Evolutionary conservation across 371 early-diverging fungal genomes (phyloP).

Genomic region (Apophysomyces variabilis): DNA sequence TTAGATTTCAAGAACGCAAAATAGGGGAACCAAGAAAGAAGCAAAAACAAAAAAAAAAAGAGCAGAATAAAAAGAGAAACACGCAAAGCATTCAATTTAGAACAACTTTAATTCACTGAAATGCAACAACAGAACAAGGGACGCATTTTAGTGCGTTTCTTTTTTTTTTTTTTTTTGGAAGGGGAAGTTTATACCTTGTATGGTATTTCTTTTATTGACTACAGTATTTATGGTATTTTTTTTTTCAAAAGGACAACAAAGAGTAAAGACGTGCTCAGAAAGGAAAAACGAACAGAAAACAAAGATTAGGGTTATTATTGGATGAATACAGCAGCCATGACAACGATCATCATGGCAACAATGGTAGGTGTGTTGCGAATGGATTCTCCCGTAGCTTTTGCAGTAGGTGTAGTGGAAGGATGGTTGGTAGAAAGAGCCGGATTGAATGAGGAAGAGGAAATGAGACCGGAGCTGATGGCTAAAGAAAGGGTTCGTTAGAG

Average conservation of each 20-base stretch:
- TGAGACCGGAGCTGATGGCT: not conserved
- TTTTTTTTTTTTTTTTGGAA: too few species aligned
- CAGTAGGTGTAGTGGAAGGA: not conserved
- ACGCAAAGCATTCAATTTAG: too few species aligned
- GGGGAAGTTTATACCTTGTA: too few species aligned
- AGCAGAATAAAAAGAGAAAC: too few species aligned
- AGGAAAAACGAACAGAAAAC: not conserved
- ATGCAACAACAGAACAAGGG: too few species aligned
- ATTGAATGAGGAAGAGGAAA: not conserved
- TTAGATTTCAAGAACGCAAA: not conserved
- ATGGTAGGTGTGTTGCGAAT: not conserved
- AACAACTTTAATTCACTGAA: too few species aligned
- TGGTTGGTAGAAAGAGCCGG: not conserved
- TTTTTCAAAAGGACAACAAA: not conserved
- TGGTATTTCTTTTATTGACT: not conserved
- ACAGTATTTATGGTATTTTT: not conserved
- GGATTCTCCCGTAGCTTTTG: not conserved
- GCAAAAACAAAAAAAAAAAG: not conserved
- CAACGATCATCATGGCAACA: constrained; percentile 9
- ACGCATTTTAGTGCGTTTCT: too few species aligned
- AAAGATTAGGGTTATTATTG: not conserved
- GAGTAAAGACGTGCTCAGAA: not conserved
- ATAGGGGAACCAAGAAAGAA: not conserved
- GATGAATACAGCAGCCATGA: constrained; percentile 3
- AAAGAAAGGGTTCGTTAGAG: too few species aligned